Conservation (phyloP, 495 filamentous ascomycete genomes). For the Aspergillus cavernicola region DNA sequence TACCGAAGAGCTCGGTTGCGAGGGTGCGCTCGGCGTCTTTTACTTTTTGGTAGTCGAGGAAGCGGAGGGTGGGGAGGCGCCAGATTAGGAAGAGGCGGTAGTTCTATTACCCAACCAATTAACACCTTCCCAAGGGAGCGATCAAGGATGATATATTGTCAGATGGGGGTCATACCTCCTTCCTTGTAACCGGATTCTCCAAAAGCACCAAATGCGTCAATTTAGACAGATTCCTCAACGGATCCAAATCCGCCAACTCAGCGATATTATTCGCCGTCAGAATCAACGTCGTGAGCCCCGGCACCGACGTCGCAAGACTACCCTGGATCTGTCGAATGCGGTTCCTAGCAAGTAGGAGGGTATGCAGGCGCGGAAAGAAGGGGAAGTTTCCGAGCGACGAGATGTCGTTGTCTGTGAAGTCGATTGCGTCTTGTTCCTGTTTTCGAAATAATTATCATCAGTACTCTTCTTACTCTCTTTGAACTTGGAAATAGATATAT, state of each 20-base stretch:
- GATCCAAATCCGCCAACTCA: constrained; percentile 84
- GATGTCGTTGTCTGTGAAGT: constrained; percentile 98
- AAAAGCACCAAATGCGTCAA: constrained; percentile 78
- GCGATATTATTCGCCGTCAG: constrained; percentile 71
- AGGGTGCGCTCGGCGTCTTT: constrained; percentile 75
- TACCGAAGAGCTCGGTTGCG: constrained; percentile 81
- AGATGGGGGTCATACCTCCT: constrained; percentile 63
- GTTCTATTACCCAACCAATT: constrained; percentile 57
- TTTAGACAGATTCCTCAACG: constrained; percentile 64
- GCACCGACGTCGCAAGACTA: constrained; percentile 65
- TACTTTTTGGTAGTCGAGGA: constrained; percentile 91
- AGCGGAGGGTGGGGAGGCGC: constrained; percentile 77
- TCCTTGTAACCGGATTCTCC: constrained; percentile 86
- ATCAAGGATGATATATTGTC: too few species aligned
- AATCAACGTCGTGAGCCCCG: constrained; percentile 72
- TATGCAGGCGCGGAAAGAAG: constrained; percentile 79
- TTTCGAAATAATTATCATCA: too few species aligned
- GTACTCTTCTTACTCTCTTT: too few species aligned
- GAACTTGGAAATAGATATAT: too few species aligned
- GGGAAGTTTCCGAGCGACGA: constrained; percentile 87
- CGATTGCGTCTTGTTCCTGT: constrained; percentile 86
- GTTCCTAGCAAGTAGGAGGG: constrained; percentile 87
- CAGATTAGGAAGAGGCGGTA: constrained; percentile 92
- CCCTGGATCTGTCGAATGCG: constrained; percentile 77
- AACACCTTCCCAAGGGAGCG: too few species aligned